Base-by-base conservation (phyloP, 768 basidiomycete species). In the Russula sp. region DNA sequence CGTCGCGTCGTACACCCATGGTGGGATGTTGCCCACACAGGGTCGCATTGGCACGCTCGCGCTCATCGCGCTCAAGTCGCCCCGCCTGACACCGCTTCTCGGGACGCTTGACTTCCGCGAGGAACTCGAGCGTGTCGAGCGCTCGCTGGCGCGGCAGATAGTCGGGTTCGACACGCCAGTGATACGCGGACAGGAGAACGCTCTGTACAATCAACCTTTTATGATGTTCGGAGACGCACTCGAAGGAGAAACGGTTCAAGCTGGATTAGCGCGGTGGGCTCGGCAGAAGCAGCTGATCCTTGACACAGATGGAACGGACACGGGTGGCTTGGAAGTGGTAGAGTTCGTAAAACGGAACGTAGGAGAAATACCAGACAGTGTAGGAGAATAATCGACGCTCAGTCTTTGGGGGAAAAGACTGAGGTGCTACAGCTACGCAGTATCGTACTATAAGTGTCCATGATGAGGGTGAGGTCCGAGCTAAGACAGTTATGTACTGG, bases 201-300 rank as follows among this genome's bases (percentile, higher is more conserved):
- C 66, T 13, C 39, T 68, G 9, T 68, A 66, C 44, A 50, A 62
- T n/a, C 66, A 68, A 34, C 66, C 64, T 10, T 68, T 68, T 48
- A 59, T 58, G 57, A 66, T 68, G 66, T 48, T 61, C 9, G 57
- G 53, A 20, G 66, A 47, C 11, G 57, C 61, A 18, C 52, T 31
- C 9, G 49, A 63, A 42, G 67, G 66, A 14, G 65, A 66, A 13
- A 63, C 57, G 31, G 67, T 68, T n/a, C 59, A 48, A 47, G 44
- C 57, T 9, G 61, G 55, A 44, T 63, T 68, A 39, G 42, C 47
- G 8, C 55, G 62, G 14, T 68, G 67, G 67, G 65, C 67, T 31
- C 48, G 55, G 35, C 55, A 66, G 44, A 59, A 63, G 27, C 44
- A 39, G 32, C 62, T 68, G 6, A n/a, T 61, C 3, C 22, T 59